These are phyloP conservation scores for Cornus florida DNA, from an alignment of 148 eudicot genomes.

Conservation along the genomic window DNA sequence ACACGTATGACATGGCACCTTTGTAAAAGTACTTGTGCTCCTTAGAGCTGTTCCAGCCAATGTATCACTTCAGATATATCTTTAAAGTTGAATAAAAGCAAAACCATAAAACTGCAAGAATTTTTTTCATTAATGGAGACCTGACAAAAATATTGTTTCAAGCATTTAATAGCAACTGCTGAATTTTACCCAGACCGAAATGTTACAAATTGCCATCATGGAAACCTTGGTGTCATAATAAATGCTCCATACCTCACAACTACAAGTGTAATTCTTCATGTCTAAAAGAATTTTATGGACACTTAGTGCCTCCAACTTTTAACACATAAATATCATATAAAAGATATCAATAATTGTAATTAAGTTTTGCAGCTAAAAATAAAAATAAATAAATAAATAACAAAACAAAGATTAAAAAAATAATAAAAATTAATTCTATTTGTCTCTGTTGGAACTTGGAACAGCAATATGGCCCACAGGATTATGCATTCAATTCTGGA, in stretches of 20 bases:
- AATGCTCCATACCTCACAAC: conserved; percentile 1
- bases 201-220: not conserved
- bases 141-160: not conserved
- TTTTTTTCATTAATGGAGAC: not conserved
- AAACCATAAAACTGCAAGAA: not conserved
- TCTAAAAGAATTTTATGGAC: not conserved
- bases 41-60: not conserved
- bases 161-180: not conserved
- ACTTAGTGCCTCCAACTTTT: too few relatives aligned
- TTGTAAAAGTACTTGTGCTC: not conserved
- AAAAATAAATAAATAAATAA: not conserved
- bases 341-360: not conserved
- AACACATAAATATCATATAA: not conserved
- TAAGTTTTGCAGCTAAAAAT: not conserved
- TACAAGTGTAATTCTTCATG: not conserved
- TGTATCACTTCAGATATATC: not conserved
- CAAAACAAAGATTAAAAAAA: not conserved
- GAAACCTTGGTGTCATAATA: not conserved
- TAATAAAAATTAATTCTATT: not conserved
- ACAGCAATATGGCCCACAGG: not conserved
- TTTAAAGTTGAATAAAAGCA: not conserved
- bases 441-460: not conserved
- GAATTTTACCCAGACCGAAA: not conserved
- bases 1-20: too few relatives aligned
- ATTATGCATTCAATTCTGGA: not conserved